phyloP scores from a whole-genome alignment of 768 basidiomycete genomes.

The Mycena sanguinolenta region DNA sequence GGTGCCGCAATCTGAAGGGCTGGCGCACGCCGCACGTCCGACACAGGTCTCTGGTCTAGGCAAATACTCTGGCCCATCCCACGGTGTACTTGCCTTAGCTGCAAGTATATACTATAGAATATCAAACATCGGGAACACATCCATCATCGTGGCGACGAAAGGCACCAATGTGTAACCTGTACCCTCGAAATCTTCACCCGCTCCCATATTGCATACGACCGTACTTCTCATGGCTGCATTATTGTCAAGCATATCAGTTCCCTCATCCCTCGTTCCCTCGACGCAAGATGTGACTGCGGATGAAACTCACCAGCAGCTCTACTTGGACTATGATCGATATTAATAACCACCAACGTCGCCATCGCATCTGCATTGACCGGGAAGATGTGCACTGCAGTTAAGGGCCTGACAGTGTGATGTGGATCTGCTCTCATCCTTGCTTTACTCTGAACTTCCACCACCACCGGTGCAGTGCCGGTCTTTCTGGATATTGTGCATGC shows the following conservation, averaged over 20 bases:
- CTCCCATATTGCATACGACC: no score
- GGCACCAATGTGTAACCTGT: not conserved
- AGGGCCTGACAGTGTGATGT: not conserved
- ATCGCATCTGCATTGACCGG: not conserved
- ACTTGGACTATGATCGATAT: not conserved
- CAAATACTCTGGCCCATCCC: no score
- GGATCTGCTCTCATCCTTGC: not conserved
- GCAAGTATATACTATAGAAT: not conserved
- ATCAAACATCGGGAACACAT: not conserved
- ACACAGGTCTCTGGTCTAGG: no score
- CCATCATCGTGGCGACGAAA: not conserved
- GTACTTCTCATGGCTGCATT: not conserved
- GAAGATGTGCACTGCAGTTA: constrained; percentile 1
- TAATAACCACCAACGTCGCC: not conserved
- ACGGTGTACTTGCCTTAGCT: not conserved
- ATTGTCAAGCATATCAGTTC: no score
- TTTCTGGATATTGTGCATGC: not conserved
- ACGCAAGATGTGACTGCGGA: not conserved
- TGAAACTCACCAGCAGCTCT: no score
- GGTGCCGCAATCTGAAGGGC: no score
- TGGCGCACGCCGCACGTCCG: no score
- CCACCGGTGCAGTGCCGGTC: not conserved
- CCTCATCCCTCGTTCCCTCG: not conserved
- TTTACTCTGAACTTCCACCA: not conserved
- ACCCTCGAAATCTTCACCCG: not conserved